These are phyloP conservation scores for Melampsora americana DNA, from an alignment of 1,284 basidiomycete species.

Conservation along the genomic window DNA sequence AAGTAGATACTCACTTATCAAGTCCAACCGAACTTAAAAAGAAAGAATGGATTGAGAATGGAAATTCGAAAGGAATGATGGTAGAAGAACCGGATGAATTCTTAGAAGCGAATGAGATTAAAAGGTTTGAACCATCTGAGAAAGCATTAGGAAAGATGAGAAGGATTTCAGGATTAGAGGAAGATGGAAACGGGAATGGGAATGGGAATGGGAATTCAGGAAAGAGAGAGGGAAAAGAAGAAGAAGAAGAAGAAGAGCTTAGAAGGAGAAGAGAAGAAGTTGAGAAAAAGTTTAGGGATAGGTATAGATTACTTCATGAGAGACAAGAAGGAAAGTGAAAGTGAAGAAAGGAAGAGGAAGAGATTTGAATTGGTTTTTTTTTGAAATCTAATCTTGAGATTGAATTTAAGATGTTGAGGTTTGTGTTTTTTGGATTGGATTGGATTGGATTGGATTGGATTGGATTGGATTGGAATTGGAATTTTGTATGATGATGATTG, in stretches of 20 bases:
- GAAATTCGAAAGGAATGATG: not conserved
- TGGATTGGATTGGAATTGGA: no score
- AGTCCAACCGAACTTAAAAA: not conserved
- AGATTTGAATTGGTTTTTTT: no score
- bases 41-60: not conserved
- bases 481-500: no score
- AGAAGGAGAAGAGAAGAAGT: not conserved
- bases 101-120: not conserved
- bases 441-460: no score
- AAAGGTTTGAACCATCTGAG: slow-evolving; percentile 22
- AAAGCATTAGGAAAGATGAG: slow-evolving; percentile 41
- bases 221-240: no score
- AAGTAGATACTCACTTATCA: not conserved
- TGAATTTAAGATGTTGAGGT: no score
- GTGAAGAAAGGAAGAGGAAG: no score
- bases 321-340: not conserved
- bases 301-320: not conserved
- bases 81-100: not conserved
- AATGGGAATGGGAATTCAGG: not conserved
- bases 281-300: not conserved
- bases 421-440: no score
- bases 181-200: not conserved
- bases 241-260: not conserved
- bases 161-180: not conserved
- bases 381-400: no score